Conservation (phyloP, 129 eudicot species). For the Escallonia rubra region DNA sequence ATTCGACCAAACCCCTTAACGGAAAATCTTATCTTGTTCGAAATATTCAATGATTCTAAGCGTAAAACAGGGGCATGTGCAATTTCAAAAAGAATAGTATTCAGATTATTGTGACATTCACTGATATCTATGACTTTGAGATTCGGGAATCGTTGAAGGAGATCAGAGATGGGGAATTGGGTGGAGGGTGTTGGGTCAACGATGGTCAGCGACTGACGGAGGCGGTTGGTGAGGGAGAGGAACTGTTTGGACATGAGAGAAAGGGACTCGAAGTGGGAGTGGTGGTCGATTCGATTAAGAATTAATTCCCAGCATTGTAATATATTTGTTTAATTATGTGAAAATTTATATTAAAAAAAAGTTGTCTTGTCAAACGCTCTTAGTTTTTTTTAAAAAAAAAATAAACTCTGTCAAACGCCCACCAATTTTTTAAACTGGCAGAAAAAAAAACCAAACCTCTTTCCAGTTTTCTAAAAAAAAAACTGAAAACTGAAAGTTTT, state of each 20-base stretch:
- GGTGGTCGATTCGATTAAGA: constrained; percentile 28
- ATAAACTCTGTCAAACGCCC: too few relatives aligned
- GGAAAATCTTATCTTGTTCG: constrained; percentile 30
- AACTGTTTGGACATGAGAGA: constrained; percentile 40
- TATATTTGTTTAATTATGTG: too few relatives aligned
- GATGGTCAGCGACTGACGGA: constrained; percentile 26
- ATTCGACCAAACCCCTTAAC: constrained; percentile 17
- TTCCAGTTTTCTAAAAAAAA: too few relatives aligned
- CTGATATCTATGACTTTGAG: constrained; percentile 48
- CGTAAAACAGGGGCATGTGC: constrained; percentile 18
- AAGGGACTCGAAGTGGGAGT: constrained; percentile 37
- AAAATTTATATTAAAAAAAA: too few relatives aligned
- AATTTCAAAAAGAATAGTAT: constrained; percentile 17
- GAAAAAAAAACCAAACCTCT: too few relatives aligned
- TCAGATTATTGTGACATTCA: constrained; percentile 13
- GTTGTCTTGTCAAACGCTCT: too few relatives aligned
- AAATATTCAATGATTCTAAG: constrained; percentile 35
- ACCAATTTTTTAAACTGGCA: too few relatives aligned
- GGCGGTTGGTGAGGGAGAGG: constrained; percentile 39
- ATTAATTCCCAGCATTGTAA: constrained; percentile 50
- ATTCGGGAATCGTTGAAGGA: constrained; percentile 31
- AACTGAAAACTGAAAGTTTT: too few relatives aligned
- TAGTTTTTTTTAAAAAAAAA: too few relatives aligned
- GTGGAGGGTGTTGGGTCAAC: constrained; percentile 24
- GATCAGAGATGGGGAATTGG: constrained; percentile 33